These are phyloP conservation scores for Polygonum maritimum DNA, from an alignment of 148 eudicot genomes.

Conservation along the genomic window DNA sequence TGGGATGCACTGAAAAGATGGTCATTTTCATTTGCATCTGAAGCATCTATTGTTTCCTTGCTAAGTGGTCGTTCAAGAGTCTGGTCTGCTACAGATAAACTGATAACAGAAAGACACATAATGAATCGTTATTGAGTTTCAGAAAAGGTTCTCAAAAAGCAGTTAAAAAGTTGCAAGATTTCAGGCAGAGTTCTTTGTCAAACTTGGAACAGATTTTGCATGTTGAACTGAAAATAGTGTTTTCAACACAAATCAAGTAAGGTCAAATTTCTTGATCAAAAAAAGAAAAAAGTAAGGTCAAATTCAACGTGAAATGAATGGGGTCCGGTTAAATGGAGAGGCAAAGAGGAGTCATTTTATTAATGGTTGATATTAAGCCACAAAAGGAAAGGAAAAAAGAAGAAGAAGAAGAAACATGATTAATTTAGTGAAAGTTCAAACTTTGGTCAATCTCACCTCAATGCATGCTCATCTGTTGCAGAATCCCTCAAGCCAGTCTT, in stretches of 20 bases:
- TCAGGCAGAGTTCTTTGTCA: not conserved
- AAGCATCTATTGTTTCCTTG: not conserved
- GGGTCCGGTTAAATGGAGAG: not conserved
- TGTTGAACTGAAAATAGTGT: no score
- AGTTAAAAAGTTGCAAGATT: no score
- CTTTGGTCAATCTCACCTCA: not conserved
- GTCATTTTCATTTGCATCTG: not conserved
- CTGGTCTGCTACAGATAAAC: not conserved
- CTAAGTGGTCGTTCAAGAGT: not conserved
- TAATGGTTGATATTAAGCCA: not conserved
- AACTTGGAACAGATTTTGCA: not conserved
- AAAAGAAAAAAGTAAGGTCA: no score
- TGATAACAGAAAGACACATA: not conserved
- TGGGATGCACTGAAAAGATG: constrained; percentile 19
- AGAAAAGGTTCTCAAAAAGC: no score
- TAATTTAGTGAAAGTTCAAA: not conserved
- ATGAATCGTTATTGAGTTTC: no score
- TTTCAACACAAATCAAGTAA: no score
- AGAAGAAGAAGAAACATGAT: not conserved
- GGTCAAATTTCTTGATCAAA: no score
- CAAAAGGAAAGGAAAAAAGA: not conserved
- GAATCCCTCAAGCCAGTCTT: not conserved
- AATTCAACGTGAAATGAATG: no score
- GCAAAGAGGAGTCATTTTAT: no score
- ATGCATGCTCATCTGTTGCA: not conserved